phyloP scores from a whole-genome alignment of 2,329 filamentous ascomycete species.

The Fusarium sambucinum region DNA sequence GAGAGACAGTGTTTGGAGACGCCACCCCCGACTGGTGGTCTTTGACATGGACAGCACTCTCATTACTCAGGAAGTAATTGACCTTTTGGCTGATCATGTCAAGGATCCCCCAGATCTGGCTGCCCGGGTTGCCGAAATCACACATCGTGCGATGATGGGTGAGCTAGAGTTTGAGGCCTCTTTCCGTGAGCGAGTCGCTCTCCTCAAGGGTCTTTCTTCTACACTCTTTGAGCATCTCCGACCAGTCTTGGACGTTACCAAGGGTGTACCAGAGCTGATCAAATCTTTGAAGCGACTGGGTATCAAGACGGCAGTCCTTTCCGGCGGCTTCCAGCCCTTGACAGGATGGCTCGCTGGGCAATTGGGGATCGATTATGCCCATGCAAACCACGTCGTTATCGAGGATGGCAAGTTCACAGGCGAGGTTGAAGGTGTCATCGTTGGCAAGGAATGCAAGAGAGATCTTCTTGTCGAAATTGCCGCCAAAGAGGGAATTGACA shows the following conservation, averaged over 20 bases:
- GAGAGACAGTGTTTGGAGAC: conserved; percentile 77
- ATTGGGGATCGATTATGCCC: conserved; percentile 87
- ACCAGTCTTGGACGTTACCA: conserved; percentile 81
- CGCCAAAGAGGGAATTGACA: conserved; percentile 71
- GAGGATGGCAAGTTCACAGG: conserved; percentile 75
- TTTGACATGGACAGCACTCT: conserved; percentile 99
- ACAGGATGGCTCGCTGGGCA: conserved; percentile 86
- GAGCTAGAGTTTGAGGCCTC: conserved; percentile 92
- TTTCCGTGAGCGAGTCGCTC: conserved; percentile 81
- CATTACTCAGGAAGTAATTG: conserved; percentile 97
- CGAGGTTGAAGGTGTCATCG: conserved; percentile 77
- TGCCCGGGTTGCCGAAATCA: conserved; percentile 87
- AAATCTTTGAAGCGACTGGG: conserved; percentile 80
- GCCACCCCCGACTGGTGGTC: conserved; percentile 86
- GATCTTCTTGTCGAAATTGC: conserved; percentile 79
- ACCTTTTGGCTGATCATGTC: conserved; percentile 88
- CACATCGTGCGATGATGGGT: conserved; percentile 92
- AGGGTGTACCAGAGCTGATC: conserved; percentile 81
- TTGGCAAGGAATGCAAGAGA: conserved; percentile 80
- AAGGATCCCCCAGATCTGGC: conserved; percentile 77
- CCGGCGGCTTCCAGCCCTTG: conserved; percentile 90
- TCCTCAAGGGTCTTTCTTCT: conserved; percentile 83
- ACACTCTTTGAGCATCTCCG: conserved; percentile 84
- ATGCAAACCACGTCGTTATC: conserved; percentile 85
- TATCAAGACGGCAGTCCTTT: conserved; percentile 89